phyloP scores from a whole-genome alignment of 805 yeast species.

The Saccharomyces cerevisiae region DNA sequence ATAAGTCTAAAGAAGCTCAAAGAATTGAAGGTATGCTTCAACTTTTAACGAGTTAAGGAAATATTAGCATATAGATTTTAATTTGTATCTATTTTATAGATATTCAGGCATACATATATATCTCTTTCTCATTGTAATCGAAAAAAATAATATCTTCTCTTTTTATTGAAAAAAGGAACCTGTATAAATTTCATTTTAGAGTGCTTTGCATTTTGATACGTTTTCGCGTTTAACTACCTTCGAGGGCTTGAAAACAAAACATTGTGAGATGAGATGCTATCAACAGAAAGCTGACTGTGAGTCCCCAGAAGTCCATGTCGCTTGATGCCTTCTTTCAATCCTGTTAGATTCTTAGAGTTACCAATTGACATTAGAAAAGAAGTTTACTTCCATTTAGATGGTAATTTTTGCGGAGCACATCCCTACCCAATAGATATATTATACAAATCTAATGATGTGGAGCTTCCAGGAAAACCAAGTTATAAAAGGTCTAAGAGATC shows the following conservation, averaged over 20 bases:
- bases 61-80: not conserved
- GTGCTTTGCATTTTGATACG: not conserved
- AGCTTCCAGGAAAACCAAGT: not conserved
- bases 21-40: slow-evolving; percentile 91
- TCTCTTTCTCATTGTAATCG: not conserved
- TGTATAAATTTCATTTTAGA: not conserved
- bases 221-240: not conserved
- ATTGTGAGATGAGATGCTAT: not conserved
- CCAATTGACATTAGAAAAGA: slow-evolving; percentile 21
- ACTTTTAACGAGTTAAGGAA: slow-evolving; percentile 45
- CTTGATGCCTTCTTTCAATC: not conserved
- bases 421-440: not conserved
- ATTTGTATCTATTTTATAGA: not conserved
- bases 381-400: slow-evolving; percentile 22
- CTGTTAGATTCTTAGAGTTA: slow-evolving; percentile 11
- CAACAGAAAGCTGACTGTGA: not conserved
- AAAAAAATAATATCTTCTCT: not conserved
- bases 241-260: not conserved
- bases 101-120: not conserved
- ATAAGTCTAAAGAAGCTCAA: slow-evolving; percentile 78
- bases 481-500: not conserved
- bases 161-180: not conserved
- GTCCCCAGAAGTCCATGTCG: not conserved
- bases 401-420: not conserved
- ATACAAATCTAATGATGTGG: not conserved